These are phyloP conservation scores for Saccharum spontaneum DNA, from an alignment of 176 grass and related monocot species.

Conservation along the genomic window DNA sequence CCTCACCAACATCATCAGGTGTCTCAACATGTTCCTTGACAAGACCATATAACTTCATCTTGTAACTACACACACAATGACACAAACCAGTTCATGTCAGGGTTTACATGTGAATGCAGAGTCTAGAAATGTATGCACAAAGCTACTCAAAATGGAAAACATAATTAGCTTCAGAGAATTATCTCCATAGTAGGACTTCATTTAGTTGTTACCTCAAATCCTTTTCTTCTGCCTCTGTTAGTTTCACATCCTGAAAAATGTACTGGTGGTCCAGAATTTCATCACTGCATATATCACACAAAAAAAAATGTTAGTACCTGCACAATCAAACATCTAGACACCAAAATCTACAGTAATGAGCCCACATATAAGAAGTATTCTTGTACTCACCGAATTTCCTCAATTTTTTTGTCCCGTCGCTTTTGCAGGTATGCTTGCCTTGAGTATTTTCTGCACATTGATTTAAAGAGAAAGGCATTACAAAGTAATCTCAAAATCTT, in stretches of 20 bases:
- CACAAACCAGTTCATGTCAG: slow-evolving; percentile 22
- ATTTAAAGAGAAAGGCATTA: not conserved
- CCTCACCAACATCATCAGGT: slow-evolving; percentile 63
- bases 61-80: slow-evolving; percentile 51
- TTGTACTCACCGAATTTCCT: slow-evolving; percentile 50
- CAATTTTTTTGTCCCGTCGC: slow-evolving; percentile 86
- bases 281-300: slow-evolving; percentile 48
- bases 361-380: not conserved
- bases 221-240: slow-evolving; percentile 80
- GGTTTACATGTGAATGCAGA: slow-evolving; percentile 19
- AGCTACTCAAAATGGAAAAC: slow-evolving; percentile 6
- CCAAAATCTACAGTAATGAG: not conserved
- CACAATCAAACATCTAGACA: not conserved
- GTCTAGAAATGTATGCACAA: not conserved
- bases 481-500: not conserved
- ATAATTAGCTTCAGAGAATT: slow-evolving; percentile 8
- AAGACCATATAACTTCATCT: slow-evolving; percentile 76
- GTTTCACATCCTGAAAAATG: slow-evolving; percentile 79
- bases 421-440: slow-evolving; percentile 87
- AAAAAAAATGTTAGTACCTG: not conserved
- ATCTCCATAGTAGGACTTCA: not conserved
- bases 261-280: slow-evolving; percentile 92
- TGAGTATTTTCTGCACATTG: slow-evolving; percentile 54
- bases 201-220: slow-evolving; percentile 58
- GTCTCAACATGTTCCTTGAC: slow-evolving; percentile 69